Evolutionary conservation across 306 rosid genomes (phyloP).

Genomic region (Dalbergia oliveri): DNA sequence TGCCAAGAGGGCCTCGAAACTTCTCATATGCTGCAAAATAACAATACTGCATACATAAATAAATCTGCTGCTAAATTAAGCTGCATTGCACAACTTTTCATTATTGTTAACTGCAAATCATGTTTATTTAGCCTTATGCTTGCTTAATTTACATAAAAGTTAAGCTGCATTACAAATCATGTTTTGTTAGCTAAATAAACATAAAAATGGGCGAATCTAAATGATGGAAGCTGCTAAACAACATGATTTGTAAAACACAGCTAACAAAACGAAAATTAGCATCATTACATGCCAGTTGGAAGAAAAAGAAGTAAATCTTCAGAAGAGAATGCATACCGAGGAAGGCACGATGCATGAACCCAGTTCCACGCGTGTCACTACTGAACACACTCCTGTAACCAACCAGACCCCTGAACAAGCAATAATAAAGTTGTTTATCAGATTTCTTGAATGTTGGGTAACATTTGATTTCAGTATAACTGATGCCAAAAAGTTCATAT

Average conservation of each 20-base stretch:
- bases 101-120: too few relatives aligned
- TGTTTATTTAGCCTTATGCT: too few relatives aligned
- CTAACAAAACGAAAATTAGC: constrained; percentile 20
- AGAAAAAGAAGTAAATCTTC: constrained; percentile 13
- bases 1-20: constrained; percentile 88
- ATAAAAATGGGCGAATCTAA: constrained; percentile 24
- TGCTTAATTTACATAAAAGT: neutral
- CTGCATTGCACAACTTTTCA: neutral
- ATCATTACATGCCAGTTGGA: constrained; percentile 30
- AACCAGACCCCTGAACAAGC: constrained; percentile 90
- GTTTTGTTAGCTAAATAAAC: constrained; percentile 6
- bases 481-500: constrained; percentile 2
- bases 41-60: constrained; percentile 27
- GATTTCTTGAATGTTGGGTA: constrained; percentile 25
- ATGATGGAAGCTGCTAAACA: constrained; percentile 29
- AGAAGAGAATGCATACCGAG: constrained; percentile 61
- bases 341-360: constrained; percentile 99
- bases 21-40: constrained; percentile 79
- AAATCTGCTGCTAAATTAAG: constrained; percentile 16
- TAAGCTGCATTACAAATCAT: constrained; percentile 23
- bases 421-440: constrained; percentile 31
- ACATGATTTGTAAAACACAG: constrained; percentile 28
- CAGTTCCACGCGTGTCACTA: constrained; percentile 99
- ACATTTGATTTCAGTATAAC: constrained; percentile 36
- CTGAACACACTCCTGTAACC: constrained; percentile 98